Percentiles rank a stretch among this genome's conserved stretches.
These are phyloP conservation scores for Kappamyces sp. DNA, from an alignment of 192 early-diverging fungal species.

Conservation along the genomic window DNA sequence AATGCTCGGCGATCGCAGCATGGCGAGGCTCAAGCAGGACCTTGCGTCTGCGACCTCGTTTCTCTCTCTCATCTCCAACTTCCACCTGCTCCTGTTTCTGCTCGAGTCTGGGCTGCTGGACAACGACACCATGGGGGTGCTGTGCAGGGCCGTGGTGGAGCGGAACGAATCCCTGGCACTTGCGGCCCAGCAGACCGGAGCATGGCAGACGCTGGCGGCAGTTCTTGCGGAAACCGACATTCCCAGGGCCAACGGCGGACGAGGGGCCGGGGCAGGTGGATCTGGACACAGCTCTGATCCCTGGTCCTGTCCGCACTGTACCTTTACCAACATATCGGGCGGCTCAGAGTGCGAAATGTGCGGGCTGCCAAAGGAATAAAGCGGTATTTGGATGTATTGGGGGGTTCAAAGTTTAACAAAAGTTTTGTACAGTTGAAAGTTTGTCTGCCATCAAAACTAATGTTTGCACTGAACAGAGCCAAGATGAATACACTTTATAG, in stretches of 20 bases:
- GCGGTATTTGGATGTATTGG: too few species aligned
- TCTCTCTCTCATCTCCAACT: constrained; percentile 68
- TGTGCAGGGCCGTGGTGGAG: constrained; percentile 17
- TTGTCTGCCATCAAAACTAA: too few species aligned
- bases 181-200: constrained; percentile 47
- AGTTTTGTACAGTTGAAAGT: too few species aligned
- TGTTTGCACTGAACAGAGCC: too few species aligned
- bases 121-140: constrained; percentile 21
- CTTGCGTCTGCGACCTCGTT: constrained; percentile 20
- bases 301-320: constrained; percentile 73
- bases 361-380: constrained; percentile 53
- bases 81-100: constrained; percentile 77
- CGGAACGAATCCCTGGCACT: constrained; percentile 26
- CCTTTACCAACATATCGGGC: constrained; percentile 60
- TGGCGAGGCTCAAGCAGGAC: constrained; percentile 43
- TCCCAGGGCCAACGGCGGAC: background rate
- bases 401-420: too few species aligned
- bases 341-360: constrained; percentile 76
- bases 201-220: constrained; percentile 69
- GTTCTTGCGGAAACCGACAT: constrained; percentile 38
- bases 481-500: too few species aligned
- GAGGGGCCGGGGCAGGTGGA: constrained; percentile 9
- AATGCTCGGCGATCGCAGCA: constrained; percentile 48
- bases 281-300: constrained; percentile 15
- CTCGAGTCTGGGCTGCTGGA: constrained; percentile 60